phyloP scores from a whole-genome alignment of 495 filamentous ascomycete genomes.

The Peziza echinospora region DNA sequence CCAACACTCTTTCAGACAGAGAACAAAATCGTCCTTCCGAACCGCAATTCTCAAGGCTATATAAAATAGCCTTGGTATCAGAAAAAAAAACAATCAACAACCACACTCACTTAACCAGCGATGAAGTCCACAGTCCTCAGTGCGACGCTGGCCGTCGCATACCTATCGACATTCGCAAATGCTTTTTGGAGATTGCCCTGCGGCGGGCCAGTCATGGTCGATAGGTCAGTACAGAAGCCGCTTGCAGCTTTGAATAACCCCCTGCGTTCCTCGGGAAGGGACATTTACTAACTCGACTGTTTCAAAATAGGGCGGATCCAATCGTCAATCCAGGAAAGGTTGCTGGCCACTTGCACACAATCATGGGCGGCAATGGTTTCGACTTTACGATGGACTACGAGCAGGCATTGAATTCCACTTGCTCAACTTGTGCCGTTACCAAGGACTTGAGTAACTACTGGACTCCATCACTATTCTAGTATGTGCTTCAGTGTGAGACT shows the following conservation, averaged over 20 bases:
- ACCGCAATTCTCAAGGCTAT: no score
- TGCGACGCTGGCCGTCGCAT: neutral
- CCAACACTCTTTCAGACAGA: no score
- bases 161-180: neutral
- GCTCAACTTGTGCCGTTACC: conserved; percentile 42
- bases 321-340: conserved; percentile 36
- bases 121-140: neutral
- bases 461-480: conserved; percentile 48
- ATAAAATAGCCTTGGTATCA: no score
- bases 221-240: no score
- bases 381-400: conserved; percentile 38
- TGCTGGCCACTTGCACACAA: conserved; percentile 47
- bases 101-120: neutral
- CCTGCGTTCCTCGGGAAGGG: neutral
- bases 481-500: neutral
- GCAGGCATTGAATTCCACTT: conserved; percentile 34
- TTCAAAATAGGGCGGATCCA: conserved; percentile 54
- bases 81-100: no score
- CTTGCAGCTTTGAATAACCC: neutral
- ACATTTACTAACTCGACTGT: no score
- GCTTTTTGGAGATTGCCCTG: neutral
- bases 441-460: conserved; percentile 61
- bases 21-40: no score
- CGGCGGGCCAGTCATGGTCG: neutral
- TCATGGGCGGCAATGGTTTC: conserved; percentile 50